Evolutionary conservation across 257 asterid species (phyloP).

Genomic region (Ligustrum vulgare): DNA sequence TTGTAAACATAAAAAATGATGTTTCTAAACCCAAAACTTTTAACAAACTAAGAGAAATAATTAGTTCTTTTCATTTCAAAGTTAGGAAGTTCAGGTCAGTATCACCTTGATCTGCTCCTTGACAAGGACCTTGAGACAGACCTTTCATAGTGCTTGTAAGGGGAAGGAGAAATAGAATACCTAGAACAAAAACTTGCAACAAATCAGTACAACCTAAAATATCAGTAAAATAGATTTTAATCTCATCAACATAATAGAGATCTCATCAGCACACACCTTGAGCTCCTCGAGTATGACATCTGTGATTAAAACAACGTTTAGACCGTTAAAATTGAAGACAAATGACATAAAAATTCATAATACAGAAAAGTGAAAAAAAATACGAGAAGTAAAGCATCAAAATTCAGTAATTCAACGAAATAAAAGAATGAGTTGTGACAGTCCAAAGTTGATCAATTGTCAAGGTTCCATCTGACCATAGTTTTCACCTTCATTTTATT

Average conservation of each 20-base stretch:
- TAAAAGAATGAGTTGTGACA: background rate
- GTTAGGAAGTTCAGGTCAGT: background rate
- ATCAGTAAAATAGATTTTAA: background rate
- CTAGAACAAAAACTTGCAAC: constrained; percentile 24
- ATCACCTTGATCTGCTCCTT: constrained; percentile 77
- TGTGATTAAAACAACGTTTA: constrained; percentile 27
- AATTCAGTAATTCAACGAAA: background rate
- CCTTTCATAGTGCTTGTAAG: constrained; percentile 42
- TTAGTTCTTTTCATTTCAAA: background rate
- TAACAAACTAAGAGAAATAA: background rate
- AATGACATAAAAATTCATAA: background rate
- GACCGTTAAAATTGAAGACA: background rate
- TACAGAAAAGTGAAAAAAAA: background rate
- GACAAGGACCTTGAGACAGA: constrained; percentile 62
- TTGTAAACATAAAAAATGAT: too few relatives aligned
- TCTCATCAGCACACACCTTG: constrained; percentile 54
- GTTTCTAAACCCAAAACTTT: too few relatives aligned
- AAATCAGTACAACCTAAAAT: background rate
- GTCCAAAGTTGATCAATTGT: background rate
- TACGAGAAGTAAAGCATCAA: background rate
- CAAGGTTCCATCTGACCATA: background rate
- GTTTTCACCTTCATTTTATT: background rate
- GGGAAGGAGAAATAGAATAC: constrained; percentile 65
- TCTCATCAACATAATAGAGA: too few relatives aligned
- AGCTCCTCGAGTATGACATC: constrained; percentile 74